Base-by-base conservation (phyloP, 2,329 filamentous ascomycete species). In the Neonectria punicea region DNA sequence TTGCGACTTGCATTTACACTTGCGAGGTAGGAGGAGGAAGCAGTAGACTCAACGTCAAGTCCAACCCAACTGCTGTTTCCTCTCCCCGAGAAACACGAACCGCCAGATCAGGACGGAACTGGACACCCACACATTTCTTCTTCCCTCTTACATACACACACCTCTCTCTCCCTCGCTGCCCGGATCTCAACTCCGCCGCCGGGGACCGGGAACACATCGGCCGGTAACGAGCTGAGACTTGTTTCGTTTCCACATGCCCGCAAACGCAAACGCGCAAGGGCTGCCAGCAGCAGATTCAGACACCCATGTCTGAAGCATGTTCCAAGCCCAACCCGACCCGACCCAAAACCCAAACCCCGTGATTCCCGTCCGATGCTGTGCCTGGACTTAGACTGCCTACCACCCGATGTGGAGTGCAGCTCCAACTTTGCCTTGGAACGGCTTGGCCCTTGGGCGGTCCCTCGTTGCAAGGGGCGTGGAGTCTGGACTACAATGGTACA, bases 221-320 rank as follows among this genome's bases (percentile, higher is more conserved):
- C 49, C n/a, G 32, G 28, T 5, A 34, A 51, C 49, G 30, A 51
- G 13, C 14, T 34, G 49, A 13, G 10, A 20, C 28, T 32, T 51
- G 49, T 51, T 51, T 51, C 49, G 49, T 51, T 51, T 51, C 49
- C 49, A 51, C 11, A 8, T 51, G 28, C 49, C 39, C n/a, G n/a
- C 39, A 43, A 39, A 39, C 2, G 9, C 39, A 43, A 39, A 39
- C 36, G 14, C 16, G 25, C 46, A 30, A 30, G 46, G 46, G 34
- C 34, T 14, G 25, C 18, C 34, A 36, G 25, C 18, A 41, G 20
- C 58, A 47, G 53, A 25, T 53, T 61, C 39, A 43, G 39, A 32
- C 56, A n/a, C 43, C 58, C 43, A 28, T 61, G 57, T 20, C 34
- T 49, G 14, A 49, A 49, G 46, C 46, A 49, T 47, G 18, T 58